A percentile compares a stretch with the other conserved stretches of the same genome.
Conservation (phyloP, 1,139 yeast species). For the Candida gigantensis region DNA sequence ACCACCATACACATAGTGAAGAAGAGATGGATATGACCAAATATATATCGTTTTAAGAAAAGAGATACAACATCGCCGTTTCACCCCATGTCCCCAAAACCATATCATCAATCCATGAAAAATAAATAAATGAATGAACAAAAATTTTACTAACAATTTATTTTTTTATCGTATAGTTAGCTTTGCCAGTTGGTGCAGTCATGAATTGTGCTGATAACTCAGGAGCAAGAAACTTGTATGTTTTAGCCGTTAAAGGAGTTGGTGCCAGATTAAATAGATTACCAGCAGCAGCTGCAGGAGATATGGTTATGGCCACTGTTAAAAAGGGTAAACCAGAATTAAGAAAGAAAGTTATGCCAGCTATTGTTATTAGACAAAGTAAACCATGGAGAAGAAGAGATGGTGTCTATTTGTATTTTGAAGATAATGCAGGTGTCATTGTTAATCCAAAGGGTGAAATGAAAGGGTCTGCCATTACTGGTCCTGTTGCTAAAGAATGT, state of each 20-base stretch:
- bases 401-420: constrained; percentile 99
- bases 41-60: too few relatives aligned
- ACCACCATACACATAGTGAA: too few relatives aligned
- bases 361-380: constrained; percentile 98
- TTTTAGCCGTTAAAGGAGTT: constrained; percentile 97
- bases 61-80: too few relatives aligned
- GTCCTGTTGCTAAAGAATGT: constrained; percentile 99
- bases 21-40: too few relatives aligned
- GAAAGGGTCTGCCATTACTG: constrained; percentile 99
- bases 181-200: constrained; percentile 99
- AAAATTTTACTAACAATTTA: constrained; percentile 21
- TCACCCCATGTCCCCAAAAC: too few relatives aligned
- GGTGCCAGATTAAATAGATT: constrained; percentile 99
- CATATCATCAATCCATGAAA: too few relatives aligned
- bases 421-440: constrained; percentile 99
- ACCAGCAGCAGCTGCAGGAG: constrained; percentile 99
- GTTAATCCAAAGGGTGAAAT: constrained; percentile 99
- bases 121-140: background rate
- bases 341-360: constrained; percentile 99
- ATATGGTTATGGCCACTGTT: constrained; percentile 99
- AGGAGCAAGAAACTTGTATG: constrained; percentile 99
- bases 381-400: constrained; percentile 99
- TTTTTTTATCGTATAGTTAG: constrained; percentile 49
- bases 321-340: constrained; percentile 99
- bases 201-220: constrained; percentile 99